phyloP scores from a whole-genome alignment of 2,329 filamentous ascomycete species.

The Trichoderma sp. region DNA sequence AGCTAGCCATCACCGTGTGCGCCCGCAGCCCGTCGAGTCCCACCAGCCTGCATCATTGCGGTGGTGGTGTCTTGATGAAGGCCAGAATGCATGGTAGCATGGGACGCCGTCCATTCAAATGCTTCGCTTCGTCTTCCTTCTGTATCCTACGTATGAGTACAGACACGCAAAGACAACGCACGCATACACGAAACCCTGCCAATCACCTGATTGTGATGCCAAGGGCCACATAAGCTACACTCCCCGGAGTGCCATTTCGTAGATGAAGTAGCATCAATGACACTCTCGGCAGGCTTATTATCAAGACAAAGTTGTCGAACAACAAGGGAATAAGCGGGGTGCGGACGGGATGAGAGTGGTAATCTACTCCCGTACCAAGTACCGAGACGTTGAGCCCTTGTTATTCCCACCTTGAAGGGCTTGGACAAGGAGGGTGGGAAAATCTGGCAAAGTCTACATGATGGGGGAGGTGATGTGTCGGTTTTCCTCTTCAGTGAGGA shows the following conservation, averaged over 20 bases:
- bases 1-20: background rate
- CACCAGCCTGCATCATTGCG: background rate
- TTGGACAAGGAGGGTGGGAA: background rate
- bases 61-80: background rate
- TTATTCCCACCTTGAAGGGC: background rate
- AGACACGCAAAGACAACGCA: background rate
- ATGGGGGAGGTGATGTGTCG: background rate
- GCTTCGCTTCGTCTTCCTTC: background rate
- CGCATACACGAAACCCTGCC: background rate
- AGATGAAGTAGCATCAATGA: background rate
- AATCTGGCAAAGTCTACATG: background rate
- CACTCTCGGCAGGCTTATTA: background rate
- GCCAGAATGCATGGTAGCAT: background rate
- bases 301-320: background rate
- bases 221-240: background rate
- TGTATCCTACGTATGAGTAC: background rate
- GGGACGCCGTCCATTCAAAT: background rate
- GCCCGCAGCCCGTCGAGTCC: background rate
- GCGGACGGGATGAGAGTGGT: background rate
- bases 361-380: background rate
- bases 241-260: background rate
- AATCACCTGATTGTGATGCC: constrained; percentile 12
- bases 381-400: background rate
- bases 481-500: background rate
- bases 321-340: background rate